phyloP scores from a whole-genome alignment of 805 yeast species.

The Isabelozyma heimii region DNA sequence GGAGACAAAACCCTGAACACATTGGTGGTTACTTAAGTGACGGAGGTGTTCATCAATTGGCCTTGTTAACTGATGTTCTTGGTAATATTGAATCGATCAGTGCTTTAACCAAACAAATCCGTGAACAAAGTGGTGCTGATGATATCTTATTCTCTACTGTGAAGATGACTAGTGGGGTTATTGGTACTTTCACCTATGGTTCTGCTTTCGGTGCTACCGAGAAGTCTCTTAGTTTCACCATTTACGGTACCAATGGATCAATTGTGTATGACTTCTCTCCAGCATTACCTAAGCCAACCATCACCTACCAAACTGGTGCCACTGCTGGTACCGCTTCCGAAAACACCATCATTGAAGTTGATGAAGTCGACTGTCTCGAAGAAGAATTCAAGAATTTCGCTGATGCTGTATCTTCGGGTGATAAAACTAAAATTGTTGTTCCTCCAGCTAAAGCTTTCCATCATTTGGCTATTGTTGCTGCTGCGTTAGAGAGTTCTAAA shows the following conservation, averaged over 20 bases:
- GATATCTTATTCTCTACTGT: constrained; percentile 76
- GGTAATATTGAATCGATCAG: constrained; percentile 72
- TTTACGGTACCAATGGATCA: constrained; percentile 80
- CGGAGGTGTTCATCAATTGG: constrained; percentile 96
- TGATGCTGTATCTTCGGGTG: constrained; percentile 58
- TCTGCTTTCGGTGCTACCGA: constrained; percentile 83
- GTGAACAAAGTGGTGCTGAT: constrained; percentile 75
- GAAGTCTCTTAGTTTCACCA: constrained; percentile 61
- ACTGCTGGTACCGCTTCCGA: constrained; percentile 51
- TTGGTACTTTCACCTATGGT: constrained; percentile 86
- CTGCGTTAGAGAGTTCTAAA: constrained; percentile 70
- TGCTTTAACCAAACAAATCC: constrained; percentile 75
- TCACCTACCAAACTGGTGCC: constrained; percentile 32
- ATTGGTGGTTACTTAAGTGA: constrained; percentile 91
- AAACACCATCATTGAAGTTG: constrained; percentile 35
- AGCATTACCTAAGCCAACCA: constrained; percentile 32
- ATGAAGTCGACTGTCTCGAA: constrained; percentile 42
- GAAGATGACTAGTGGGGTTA: constrained; percentile 55
- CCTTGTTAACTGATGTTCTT: constrained; percentile 75
- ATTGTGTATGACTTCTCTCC: constrained; percentile 65
- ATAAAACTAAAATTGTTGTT: constrained; percentile 53
- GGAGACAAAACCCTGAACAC: constrained; percentile 91
- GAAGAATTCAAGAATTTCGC: constrained; percentile 51
- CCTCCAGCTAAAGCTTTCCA: constrained; percentile 85
- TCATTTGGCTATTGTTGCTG: constrained; percentile 88